These are phyloP conservation scores for Diplodia intermedia DNA, from an alignment of 2,329 filamentous ascomycete species.

Conservation along the genomic window DNA sequence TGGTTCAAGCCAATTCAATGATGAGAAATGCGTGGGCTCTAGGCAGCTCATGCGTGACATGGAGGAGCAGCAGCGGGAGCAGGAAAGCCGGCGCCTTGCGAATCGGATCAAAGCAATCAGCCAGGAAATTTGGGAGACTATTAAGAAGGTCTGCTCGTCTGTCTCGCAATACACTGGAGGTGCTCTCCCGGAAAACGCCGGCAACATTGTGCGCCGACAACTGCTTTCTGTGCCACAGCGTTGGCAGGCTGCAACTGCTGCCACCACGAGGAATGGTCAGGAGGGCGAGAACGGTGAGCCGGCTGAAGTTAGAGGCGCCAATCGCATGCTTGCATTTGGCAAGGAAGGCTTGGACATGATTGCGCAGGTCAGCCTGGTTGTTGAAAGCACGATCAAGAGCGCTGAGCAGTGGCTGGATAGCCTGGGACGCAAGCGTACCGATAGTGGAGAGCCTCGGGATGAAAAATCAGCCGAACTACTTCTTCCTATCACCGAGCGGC, in stretches of 20 bases:
- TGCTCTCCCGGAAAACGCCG: conserved; percentile 86
- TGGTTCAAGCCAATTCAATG: conserved; percentile 34
- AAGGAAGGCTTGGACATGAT: conserved; percentile 95
- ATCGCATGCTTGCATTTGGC: conserved; percentile 82
- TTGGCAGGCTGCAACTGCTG: conserved; percentile 73
- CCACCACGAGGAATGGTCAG: conserved; percentile 40
- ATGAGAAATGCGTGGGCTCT: conserved; percentile 36
- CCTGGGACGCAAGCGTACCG: conserved; percentile 58
- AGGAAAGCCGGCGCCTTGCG: conserved; percentile 65
- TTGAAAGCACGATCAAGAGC: conserved; percentile 87
- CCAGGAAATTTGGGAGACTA: conserved; percentile 56
- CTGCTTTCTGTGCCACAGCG: conserved; percentile 83
- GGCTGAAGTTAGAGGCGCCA: conserved; percentile 65
- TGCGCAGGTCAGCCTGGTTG: conserved; percentile 83
- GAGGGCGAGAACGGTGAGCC: conserved; percentile 33
- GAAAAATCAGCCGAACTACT: conserved; percentile 18
- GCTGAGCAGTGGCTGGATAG: conserved; percentile 91
- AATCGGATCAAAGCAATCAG: conserved; percentile 74
- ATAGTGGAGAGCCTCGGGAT: conserved; percentile 5
- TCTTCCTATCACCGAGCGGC: not conserved
- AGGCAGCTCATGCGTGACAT: conserved; percentile 32
- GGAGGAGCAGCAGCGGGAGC: conserved; percentile 22
- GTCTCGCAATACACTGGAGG: conserved; percentile 93
- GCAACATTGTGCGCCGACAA: conserved; percentile 80
- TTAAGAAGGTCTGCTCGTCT: conserved; percentile 81